Evolutionary conservation across 2,329 filamentous ascomycete genomes (phyloP).

Genomic region (Alternaria gaisen): DNA sequence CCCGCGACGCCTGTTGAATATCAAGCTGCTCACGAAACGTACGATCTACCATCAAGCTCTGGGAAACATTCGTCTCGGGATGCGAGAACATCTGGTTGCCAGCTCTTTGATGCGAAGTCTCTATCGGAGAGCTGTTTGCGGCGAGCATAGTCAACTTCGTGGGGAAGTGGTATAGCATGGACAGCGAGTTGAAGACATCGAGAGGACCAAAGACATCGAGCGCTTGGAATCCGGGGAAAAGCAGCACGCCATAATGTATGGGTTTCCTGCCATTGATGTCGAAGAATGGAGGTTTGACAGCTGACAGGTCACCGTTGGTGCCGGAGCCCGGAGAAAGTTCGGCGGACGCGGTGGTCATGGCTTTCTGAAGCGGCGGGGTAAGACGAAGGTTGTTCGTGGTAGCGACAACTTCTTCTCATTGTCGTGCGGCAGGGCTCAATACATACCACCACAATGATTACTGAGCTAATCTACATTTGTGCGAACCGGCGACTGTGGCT

Average conservation of each 20-base stretch:
- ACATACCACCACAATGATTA: not conserved
- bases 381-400: not conserved
- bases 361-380: not conserved
- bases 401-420: not conserved
- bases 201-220: conserved; percentile 55
- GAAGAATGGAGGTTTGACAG: conserved; percentile 16
- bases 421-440: not conserved
- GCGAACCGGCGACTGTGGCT: not conserved
- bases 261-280: conserved; percentile 21
- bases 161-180: conserved; percentile 33
- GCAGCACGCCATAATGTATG: conserved; percentile 33
- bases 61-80: conserved; percentile 28
- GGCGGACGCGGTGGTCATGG: conserved; percentile 15
- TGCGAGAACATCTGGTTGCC: conserved; percentile 27
- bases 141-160: conserved; percentile 42
- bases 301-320: conserved; percentile 3
- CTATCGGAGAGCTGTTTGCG: conserved; percentile 33
- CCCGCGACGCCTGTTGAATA: conserved; percentile 21
- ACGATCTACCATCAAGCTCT: conserved; percentile 26
- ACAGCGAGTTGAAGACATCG: conserved; percentile 53
- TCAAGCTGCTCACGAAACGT: conserved; percentile 28
- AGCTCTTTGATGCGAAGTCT: conserved; percentile 27
- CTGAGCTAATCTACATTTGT: not conserved
- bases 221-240: conserved; percentile 37
- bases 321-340: not conserved